phyloP scores from a whole-genome alignment of 1,284 basidiomycete species.

The Cryptococcus maquisensis region DNA sequence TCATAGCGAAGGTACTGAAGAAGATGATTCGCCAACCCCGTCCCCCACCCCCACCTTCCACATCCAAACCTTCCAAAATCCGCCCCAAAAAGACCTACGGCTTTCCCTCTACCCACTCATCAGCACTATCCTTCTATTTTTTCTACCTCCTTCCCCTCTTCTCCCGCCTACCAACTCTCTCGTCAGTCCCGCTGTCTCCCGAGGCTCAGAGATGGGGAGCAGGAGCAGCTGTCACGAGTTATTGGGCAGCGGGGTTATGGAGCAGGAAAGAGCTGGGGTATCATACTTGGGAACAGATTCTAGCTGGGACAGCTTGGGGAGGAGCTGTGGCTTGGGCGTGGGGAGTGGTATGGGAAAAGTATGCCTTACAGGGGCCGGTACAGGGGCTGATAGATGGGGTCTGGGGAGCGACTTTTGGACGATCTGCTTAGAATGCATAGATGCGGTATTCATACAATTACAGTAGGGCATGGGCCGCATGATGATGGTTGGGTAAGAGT shows the following conservation, averaged over 20 bases:
- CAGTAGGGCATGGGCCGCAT: neutral
- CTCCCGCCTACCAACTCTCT: conserved; percentile 31
- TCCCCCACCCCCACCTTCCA: conserved; percentile 59
- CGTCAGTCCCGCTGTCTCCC: neutral
- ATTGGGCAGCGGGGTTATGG: conserved; percentile 54
- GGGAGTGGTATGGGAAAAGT: conserved; percentile 40
- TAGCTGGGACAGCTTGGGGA: conserved; percentile 63
- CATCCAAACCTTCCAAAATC: conserved; percentile 27
- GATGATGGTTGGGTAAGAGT: neutral
- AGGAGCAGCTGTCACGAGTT: conserved; percentile 2
- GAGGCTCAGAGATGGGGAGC: neutral
- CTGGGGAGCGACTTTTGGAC: conserved; percentile 12
- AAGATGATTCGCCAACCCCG: conserved; percentile 52
- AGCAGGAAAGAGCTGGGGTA: conserved; percentile 76
- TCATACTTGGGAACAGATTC: conserved; percentile 70
- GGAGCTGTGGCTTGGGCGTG: conserved; percentile 57
- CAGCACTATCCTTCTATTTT: conserved; percentile 66
- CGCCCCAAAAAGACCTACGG: conserved; percentile 51
- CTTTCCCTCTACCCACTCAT: conserved; percentile 86
- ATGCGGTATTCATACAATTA: neutral
- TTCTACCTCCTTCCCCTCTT: conserved; percentile 60
- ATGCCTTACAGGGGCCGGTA: conserved; percentile 12
- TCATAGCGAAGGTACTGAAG: conserved; percentile 67
- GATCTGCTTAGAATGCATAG: neutral
- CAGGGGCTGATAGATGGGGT: conserved; percentile 19